Conservation (phyloP, 495 filamentous ascomycete species). For the Lindgomyces ingoldianus region DNA sequence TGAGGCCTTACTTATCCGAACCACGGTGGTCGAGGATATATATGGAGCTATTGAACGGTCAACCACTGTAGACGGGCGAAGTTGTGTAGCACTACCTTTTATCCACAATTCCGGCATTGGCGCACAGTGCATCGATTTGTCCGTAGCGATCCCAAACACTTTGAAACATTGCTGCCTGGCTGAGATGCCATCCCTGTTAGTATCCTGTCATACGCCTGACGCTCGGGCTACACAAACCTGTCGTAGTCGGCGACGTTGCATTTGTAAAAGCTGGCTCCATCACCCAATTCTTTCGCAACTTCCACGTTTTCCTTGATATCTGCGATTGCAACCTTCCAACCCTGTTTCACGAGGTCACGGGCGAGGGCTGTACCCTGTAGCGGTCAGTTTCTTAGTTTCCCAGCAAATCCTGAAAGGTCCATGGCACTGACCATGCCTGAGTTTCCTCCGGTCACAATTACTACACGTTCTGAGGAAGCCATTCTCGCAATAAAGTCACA, state of each 20-base stretch:
- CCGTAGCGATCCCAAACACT: conserved; percentile 43
- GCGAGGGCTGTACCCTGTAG: conserved; percentile 28
- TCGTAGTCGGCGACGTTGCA: conserved; percentile 47
- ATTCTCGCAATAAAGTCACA: conserved; percentile 1
- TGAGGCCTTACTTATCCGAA: conserved; percentile 35
- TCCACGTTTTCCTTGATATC: conserved; percentile 37
- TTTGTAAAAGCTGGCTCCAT: conserved; percentile 39
- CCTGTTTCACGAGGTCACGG: conserved; percentile 35
- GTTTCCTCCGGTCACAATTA: conserved; percentile 43
- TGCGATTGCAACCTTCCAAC: conserved; percentile 44
- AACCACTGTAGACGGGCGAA: background rate
- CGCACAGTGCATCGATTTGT: conserved; percentile 47
- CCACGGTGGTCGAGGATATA: conserved; percentile 38
- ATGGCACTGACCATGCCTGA: conserved; percentile 36
- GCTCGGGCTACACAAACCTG: conserved; percentile 10
- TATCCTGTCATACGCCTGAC: background rate
- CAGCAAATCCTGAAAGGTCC: too few species aligned
- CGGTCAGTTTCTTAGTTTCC: background rate
- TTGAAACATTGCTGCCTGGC: conserved; percentile 43
- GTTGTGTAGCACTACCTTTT: conserved; percentile 11
- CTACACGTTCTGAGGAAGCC: conserved; percentile 31
- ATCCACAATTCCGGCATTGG: conserved; percentile 51
- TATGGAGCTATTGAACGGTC: conserved; percentile 20
- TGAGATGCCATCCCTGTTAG: background rate
- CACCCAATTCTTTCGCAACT: conserved; percentile 41